Conservation (phyloP, 768 basidiomycete genomes). For the Punctularia strigosozonata region DNA sequence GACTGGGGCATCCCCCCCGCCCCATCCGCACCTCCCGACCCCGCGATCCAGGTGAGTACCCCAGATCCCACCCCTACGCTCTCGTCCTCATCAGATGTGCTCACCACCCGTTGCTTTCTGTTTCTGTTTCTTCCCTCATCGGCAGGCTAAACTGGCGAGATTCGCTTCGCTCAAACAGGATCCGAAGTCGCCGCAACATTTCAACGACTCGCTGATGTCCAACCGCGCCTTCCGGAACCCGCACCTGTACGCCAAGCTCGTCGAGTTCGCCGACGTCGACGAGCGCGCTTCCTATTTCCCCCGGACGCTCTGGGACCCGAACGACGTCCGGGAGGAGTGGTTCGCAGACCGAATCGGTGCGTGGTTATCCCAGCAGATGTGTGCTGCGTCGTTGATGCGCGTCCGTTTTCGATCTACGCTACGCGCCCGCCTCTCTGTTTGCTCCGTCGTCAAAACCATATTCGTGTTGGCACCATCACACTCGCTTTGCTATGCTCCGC, state of each 20-base stretch:
- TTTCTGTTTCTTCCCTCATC: background rate
- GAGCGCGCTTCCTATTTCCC: slow-evolving; percentile 84
- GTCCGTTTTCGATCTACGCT: background rate
- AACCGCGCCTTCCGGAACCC: slow-evolving; percentile 93
- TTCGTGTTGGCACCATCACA: background rate
- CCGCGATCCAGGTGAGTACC: slow-evolving; percentile 49
- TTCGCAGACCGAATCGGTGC: slow-evolving; percentile 70
- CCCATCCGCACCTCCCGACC: slow-evolving; percentile 42
- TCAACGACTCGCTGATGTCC: slow-evolving; percentile 92
- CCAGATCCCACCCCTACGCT: background rate
- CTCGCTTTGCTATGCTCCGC: background rate
- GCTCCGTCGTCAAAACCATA: no score
- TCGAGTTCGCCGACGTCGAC: slow-evolving; percentile 88
- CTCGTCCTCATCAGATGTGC: background rate
- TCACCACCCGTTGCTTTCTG: background rate
- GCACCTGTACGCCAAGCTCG: slow-evolving; percentile 89
- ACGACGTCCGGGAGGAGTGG: slow-evolving; percentile 54
- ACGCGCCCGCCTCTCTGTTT: background rate
- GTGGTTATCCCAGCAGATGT: no score
- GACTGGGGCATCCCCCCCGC: slow-evolving; percentile 74
- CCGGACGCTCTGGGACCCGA: slow-evolving; percentile 59
- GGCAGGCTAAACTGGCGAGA: slow-evolving; percentile 67
- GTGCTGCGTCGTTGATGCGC: no score
- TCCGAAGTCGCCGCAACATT: slow-evolving; percentile 60
- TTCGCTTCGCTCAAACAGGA: slow-evolving; percentile 67